Conservation (phyloP, 345 rosid genomes). For the Syzygium grande region DNA sequence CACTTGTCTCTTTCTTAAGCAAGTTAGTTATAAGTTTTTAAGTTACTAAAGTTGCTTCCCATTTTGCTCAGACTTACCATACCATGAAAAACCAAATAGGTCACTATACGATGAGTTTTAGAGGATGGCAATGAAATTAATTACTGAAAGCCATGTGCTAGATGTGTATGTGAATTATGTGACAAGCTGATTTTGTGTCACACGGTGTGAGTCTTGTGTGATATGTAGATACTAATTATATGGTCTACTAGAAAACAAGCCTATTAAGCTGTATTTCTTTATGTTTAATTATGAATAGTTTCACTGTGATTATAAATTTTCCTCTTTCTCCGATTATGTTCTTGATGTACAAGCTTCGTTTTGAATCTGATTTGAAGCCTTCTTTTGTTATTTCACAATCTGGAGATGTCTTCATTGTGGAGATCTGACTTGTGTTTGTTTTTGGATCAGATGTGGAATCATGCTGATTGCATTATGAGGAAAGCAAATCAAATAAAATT, state of each 20-base stretch:
- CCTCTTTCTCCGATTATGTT: background rate
- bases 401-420: background rate
- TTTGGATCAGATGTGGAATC: slow-evolving; percentile 78
- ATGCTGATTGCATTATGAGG: slow-evolving; percentile 61
- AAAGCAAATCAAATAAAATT: slow-evolving; percentile 71
- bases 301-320: background rate
- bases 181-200: background rate
- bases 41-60: background rate
- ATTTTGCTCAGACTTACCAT: background rate
- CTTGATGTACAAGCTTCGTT: background rate
- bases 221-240: background rate
- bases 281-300: background rate
- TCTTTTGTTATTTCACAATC: background rate
- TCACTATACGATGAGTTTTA: background rate
- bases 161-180: background rate
- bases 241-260: background rate
- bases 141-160: background rate
- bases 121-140: background rate
- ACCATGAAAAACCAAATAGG: background rate
- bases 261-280: background rate
- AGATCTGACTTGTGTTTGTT: background rate
- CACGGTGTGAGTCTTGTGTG: background rate
- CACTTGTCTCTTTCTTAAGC: background rate
- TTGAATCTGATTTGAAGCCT: background rate
- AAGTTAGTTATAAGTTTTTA: background rate